A percentile compares a stretch with the other conserved stretches of the same genome.
These are phyloP conservation scores for Sporisorium sorghi DNA, from an alignment of 1,284 basidiomycete species.

Conservation along the genomic window DNA sequence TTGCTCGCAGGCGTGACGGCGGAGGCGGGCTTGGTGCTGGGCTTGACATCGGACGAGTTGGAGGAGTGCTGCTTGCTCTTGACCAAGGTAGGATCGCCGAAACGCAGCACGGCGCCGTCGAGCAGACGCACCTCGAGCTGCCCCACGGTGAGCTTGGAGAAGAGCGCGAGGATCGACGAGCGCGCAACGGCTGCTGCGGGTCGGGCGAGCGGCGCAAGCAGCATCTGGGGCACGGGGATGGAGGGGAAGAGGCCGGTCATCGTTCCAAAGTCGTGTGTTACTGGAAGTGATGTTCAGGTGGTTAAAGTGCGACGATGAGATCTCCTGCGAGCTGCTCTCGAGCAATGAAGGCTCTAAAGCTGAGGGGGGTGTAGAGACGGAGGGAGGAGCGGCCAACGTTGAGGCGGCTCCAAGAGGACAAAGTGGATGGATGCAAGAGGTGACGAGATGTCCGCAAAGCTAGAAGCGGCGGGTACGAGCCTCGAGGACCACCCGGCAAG, in stretches of 20 bases:
- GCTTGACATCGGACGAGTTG: no score
- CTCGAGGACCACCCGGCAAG: no score
- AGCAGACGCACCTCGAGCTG: slow-evolving; percentile 43
- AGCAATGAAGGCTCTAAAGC: no score
- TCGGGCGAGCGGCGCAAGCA: slow-evolving; percentile 27
- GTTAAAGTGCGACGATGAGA: no score
- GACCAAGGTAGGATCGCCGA: slow-evolving; percentile 50
- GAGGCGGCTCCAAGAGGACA: no score
- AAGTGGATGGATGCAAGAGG: no score
- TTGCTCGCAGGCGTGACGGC: slow-evolving; percentile 1
- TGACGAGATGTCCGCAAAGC: no score
- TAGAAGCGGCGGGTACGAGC: no score
- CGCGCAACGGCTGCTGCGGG: slow-evolving; percentile 44
- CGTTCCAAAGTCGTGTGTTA: neutral
- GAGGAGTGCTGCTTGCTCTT: slow-evolving; percentile 44
- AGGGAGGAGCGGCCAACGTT: no score
- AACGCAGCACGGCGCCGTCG: slow-evolving; percentile 32
- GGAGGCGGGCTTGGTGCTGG: neutral
- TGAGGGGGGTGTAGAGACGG: no score
- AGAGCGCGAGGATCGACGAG: slow-evolving; percentile 42
- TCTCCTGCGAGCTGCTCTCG: no score
- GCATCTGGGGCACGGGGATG: slow-evolving; percentile 37
- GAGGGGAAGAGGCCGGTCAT: slow-evolving; percentile 48
- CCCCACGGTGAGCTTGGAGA: slow-evolving; percentile 48
- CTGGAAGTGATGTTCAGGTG: neutral